These are phyloP conservation scores for Coemansia sp. DNA, from an alignment of 192 early-diverging fungal species.

Conservation along the genomic window DNA sequence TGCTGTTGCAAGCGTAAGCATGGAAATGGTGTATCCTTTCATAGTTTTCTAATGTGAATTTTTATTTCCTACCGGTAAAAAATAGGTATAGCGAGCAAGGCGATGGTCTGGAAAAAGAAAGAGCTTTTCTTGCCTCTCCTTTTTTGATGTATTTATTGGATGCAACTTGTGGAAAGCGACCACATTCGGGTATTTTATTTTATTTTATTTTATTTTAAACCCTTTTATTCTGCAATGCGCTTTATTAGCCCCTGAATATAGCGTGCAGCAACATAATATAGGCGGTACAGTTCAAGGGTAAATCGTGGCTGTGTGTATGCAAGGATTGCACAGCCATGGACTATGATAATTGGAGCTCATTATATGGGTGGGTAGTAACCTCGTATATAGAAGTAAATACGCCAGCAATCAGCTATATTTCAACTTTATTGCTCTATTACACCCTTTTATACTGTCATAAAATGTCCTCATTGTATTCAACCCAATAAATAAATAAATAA, in stretches of 20 bases:
- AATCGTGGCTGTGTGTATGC: background rate
- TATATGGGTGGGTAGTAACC: background rate
- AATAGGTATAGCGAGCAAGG: background rate
- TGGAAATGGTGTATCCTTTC: background rate
- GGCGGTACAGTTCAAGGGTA: background rate
- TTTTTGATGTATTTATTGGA: background rate
- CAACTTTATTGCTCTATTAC: background rate
- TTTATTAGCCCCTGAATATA: background rate
- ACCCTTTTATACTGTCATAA: background rate
- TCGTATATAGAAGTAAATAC: background rate
- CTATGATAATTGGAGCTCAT: background rate
- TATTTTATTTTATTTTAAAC: background rate
- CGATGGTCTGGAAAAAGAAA: too few relatives aligned
- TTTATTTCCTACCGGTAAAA: background rate
- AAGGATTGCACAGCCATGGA: background rate
- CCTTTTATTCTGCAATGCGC: background rate
- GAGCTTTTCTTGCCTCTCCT: background rate
- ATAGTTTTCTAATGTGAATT: background rate
- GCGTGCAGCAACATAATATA: background rate
- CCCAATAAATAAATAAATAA: background rate
- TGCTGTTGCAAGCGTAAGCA: background rate
- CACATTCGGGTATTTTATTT: too few relatives aligned
- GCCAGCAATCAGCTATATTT: background rate
- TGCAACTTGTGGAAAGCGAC: too few relatives aligned
- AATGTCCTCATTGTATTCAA: background rate